Base-by-base conservation (phyloP, 225 moss, liverwort and hornwort species). In the Sphagnum tenellum region DNA sequence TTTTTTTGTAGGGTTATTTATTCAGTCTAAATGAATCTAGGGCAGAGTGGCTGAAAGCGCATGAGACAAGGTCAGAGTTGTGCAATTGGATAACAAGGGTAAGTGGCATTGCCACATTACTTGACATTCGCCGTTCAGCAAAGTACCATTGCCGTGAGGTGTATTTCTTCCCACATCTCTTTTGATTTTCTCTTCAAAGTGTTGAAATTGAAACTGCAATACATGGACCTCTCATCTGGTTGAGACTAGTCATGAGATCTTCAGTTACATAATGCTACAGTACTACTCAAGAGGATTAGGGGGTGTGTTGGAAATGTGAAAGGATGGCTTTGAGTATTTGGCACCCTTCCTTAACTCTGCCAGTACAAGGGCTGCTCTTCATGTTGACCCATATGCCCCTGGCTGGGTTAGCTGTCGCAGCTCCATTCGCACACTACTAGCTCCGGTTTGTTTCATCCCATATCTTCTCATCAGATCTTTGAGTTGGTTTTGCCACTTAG, bases 131-230 rank as follows among this genome's bases (percentile, higher is more conserved):
- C 54, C 81, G 91, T 66, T 76, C 74, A 62, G 69, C 82, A 46
- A 86, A 87, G 75, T 94, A 94, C 70, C 91, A 94, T 75, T 91
- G 89, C 68, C 67, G 85, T 3, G 82, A 87, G 89, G 94, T 88
- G 51, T 60, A 79, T 64, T 12, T 45, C 61, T 57, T 66, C 12
- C 62, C 14, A 49, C 8, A 57, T 48, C 3, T 9, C 12, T 8
- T 57, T 29, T 29, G 29, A 29, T 29, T 64, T 44, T 63, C 55
- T 62, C 5, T n/a, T 48, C 3, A n/a, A 63, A 46, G n/a, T 65
- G 13, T 1, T 29, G 29, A 29, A 29, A 29, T 29, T 29, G 29
- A 1, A 29, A 29, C 29, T 29, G 29, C 29, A 29, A 29, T 29
- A 29, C 29, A 29, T 29, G 29, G 29, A 29, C 29, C 29, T 29